Conservation (phyloP, 2,329 filamentous ascomycete genomes). For the Colletotrichum sp. region DNA sequence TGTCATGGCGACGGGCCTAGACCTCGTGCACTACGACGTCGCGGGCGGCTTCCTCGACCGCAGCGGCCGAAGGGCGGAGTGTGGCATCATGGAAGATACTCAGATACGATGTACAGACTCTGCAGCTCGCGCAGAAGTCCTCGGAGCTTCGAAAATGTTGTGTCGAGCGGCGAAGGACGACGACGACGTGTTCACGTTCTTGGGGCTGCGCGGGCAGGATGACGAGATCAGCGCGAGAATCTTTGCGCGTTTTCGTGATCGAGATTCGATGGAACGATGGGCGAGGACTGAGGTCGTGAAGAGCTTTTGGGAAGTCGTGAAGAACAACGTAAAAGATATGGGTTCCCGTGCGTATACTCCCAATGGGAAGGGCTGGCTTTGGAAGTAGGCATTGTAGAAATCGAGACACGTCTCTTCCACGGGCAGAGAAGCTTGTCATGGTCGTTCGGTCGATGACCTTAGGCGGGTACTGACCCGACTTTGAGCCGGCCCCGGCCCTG, state of each 20-base stretch:
- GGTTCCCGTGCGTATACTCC: conserved; percentile 23
- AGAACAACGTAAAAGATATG: conserved; percentile 24
- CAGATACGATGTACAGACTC: conserved; percentile 22
- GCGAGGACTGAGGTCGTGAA: conserved; percentile 16
- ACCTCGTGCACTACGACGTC: conserved; percentile 25
- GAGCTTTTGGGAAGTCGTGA: conserved; percentile 25
- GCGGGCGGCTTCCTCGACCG: conserved; percentile 27
- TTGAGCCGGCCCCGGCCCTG: background rate
- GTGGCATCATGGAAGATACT: conserved; percentile 26
- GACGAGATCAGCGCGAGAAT: conserved; percentile 25
- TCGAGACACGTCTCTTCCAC: accelerated
- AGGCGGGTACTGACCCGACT: background rate
- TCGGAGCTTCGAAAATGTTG: conserved; percentile 20
- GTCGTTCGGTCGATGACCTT: background rate
- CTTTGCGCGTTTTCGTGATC: conserved; percentile 26
- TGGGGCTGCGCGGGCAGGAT: conserved; percentile 24
- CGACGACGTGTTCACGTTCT: conserved; percentile 25
- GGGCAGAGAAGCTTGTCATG: background rate
- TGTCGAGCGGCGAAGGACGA: conserved; percentile 22
- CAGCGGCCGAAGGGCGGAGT: conserved; percentile 22
- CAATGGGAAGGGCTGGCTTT: conserved; percentile 29
- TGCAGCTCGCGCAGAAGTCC: conserved; percentile 10
- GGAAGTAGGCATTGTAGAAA: conserved; percentile 21
- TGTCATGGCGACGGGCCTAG: conserved; percentile 27
- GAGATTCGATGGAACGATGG: conserved; percentile 25